These are phyloP conservation scores for Diaporthe nobilis DNA, from an alignment of 2,329 filamentous ascomycete species.

Conservation along the genomic window DNA sequence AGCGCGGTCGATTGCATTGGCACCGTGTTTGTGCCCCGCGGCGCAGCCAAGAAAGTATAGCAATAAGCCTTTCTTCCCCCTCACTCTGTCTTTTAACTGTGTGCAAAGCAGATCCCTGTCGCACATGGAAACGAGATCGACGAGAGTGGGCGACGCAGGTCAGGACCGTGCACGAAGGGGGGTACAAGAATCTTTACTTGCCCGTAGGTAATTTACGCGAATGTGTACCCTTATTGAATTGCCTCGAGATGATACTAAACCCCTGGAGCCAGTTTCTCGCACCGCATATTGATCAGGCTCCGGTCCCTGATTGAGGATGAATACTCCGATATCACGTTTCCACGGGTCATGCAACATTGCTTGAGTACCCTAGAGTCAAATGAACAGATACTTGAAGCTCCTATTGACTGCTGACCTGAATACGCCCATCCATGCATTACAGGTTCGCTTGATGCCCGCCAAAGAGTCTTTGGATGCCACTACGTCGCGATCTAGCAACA, in stretches of 20 bases:
- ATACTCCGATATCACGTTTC: not conserved
- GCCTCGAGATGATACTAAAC: no score
- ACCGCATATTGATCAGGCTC: not conserved
- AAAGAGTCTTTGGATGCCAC: not conserved
- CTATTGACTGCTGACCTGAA: not conserved
- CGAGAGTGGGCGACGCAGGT: not conserved
- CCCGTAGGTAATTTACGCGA: no score
- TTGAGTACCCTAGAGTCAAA: not conserved
- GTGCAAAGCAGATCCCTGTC: not conserved
- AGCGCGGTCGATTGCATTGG: not conserved
- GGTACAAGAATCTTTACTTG: no score
- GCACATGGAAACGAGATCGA: not conserved
- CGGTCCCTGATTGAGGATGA: not conserved
- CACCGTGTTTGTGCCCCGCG: conserved; percentile 14
- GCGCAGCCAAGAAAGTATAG: not conserved
- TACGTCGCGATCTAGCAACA: not conserved
- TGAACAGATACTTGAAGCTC: not conserved
- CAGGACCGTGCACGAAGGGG: no score
- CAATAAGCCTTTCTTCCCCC: not conserved
- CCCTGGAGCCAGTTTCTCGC: no score
- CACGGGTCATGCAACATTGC: not conserved
- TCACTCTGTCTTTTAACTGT: not conserved
- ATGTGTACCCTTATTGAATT: no score
- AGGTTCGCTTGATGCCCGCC: not conserved
- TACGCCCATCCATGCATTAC: not conserved